These are phyloP conservation scores for Fomitopsis pinicola DNA, from an alignment of 1,284 basidiomycete species.

Conservation along the genomic window DNA sequence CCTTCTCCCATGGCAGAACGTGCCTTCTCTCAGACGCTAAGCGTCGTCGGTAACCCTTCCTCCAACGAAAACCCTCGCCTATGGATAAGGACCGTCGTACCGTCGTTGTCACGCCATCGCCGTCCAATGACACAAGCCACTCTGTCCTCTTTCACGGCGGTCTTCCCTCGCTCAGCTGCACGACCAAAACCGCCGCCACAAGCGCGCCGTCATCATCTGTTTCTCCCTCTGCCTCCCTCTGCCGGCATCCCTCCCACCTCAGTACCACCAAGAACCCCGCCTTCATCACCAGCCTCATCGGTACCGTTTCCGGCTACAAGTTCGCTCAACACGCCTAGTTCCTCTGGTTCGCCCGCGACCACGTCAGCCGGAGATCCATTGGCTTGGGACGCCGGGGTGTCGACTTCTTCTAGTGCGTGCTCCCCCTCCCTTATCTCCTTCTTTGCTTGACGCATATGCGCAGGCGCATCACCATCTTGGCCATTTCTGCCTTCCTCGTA, in stretches of 20 bases:
- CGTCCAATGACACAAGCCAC: neutral
- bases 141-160: neutral
- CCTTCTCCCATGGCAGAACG: no score
- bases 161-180: constrained; percentile 28
- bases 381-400: constrained; percentile 27
- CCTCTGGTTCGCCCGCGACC: constrained; percentile 24
- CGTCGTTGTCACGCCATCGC: neutral
- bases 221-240: constrained; percentile 19
- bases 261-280: constrained; percentile 28
- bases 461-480: constrained; percentile 24
- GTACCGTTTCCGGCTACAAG: constrained; percentile 29
- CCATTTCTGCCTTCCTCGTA: constrained; percentile 24
- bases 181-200: constrained; percentile 18
- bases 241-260: constrained; percentile 19
- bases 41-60: no score
- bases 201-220: constrained; percentile 23
- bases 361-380: constrained; percentile 25
- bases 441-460: neutral
- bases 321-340: constrained; percentile 23
- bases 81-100: neutral
- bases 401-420: constrained; percentile 26
- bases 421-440: neutral
- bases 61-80: no score
- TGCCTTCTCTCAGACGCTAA: no score
- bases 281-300: constrained; percentile 30